Evolutionary conservation across 1,284 basidiomycete species (phyloP), one percentile per base, ranked within the genome.

Genomic region (Tetrapyrgos nigripes): DNA sequence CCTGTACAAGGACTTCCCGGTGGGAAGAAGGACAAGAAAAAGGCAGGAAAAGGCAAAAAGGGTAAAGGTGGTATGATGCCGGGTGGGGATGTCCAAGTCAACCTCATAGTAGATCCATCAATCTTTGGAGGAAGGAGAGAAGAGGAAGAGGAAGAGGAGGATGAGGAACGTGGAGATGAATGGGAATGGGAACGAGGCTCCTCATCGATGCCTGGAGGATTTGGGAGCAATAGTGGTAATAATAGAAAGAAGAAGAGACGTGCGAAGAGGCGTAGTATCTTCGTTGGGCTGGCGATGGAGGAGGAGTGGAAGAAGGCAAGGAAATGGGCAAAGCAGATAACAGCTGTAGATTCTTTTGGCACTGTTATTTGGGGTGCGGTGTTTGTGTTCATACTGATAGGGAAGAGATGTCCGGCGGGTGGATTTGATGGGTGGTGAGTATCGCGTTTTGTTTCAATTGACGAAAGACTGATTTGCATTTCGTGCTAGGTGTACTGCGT

Each of bases 81-180:
- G 3, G 64, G 59, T 3, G 76, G 78, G 5, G 79, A 83, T 63
- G 83, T 90, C 1, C 87, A 89, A 59, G 86, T 89, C 53, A 91
- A 89, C 67, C 76, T 89, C 47, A 89, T 89, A 61, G 85, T 89
- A 29, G 87, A 89, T 68, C 87, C 88, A 8, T 75, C 76, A 3
- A 81, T 83, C 61, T 87, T 90, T 58, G 79, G 76, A 1, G 69
- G 71, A 19, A 63, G 70, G 31, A 54, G 64, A 1, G 73, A 72
- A 11, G 72, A 66, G 13, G 72, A 65, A 53, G 73, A 73, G 5
- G 70, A 73, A 8, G 66, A 72, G 3, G 75, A 77, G 27, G 74
- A 76, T 19, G 75, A 73, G 19, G 73, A 77, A 27, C 74, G 76
- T 21, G 74, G 73, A 19, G 73, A 66, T 35, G 73, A 68, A 50